Evolutionary conservation across 169 alveolate genomes (phyloP), one percentile per base, ranked within the genome.

Genomic region (Theileria parva): DNA sequence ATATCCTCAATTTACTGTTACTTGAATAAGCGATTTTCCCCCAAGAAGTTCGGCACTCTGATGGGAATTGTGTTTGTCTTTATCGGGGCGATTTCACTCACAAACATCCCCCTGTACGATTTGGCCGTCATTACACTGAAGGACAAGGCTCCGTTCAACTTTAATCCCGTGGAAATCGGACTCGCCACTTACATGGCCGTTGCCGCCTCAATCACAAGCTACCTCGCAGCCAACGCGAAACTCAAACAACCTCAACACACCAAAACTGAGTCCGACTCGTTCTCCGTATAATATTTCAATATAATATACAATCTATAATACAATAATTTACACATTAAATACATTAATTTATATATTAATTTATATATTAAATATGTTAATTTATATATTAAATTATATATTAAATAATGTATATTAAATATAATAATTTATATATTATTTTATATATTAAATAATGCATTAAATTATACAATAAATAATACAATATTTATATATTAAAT

Each of bases 61-160:
- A 65, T 74, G 48, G 72, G 77, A 39, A 65, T 39, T 0, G 67
- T 69, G 8, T 81, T 81, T 21, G 79, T 39, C 0, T 4, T 28
- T 23, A 79, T 75, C 2, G 88, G 88, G 7, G 23, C 30, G 12
- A 59, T 67, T 0, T n/a, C 88, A 0, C 44, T 81, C n/a, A 60
- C 78, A 2, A 81, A 76, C 74, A 74, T 61, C 34, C 85, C 88
- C 6, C 48, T 74, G 21, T 81, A 81, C 64, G 74, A 74, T 63
- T 73, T 30, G 7, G 79, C 79, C 4, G 30, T 65, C 28, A 37
- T 63, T 11, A 27, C 25, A 25, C 44, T 30, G 53, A 21, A 50
- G 0, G 70, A 68, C 65, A 11, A 57, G 2, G 37, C 28, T 8
- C 69, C 80, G 17, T 78, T 60, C 71, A 68, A 71, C 68, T 81